Conservation (phyloP, 192 early-diverging fungal genomes). For the Rhizophlyctis rosea region DNA sequence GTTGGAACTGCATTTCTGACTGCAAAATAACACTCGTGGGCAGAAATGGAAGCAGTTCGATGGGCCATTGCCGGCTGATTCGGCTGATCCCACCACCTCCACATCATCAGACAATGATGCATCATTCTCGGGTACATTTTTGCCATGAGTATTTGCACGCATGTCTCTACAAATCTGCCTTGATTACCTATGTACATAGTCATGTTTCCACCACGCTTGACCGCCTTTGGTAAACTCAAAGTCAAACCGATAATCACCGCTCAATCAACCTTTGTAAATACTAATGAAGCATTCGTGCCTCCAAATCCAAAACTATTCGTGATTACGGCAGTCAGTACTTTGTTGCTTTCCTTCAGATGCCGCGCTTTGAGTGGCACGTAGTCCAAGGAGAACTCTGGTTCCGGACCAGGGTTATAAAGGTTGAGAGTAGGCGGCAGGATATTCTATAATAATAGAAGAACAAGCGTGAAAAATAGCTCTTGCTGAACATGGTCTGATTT, state of each 20-base stretch:
- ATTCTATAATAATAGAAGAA: constrained; percentile 43
- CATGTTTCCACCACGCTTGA: no score
- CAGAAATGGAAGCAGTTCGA: not conserved
- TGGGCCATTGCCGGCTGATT: not conserved
- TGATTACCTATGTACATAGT: no score
- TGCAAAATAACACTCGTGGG: no score
- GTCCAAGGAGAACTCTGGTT: constrained; percentile 70
- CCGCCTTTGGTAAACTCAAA: no score
- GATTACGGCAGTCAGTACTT: constrained; percentile 61
- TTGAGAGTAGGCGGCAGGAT: constrained; percentile 85
- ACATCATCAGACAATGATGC: no score
- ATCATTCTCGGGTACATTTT: no score
- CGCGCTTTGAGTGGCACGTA: constrained; percentile 76
- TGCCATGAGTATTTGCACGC: no score
- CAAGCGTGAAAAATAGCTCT: not conserved
- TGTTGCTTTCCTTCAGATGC: constrained; percentile 32
- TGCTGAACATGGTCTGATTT: not conserved
- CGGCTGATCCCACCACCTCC: no score
- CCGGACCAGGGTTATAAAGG: constrained; percentile 45
- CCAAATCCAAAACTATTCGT: constrained; percentile 95
- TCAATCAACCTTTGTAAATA: constrained; percentile 33
- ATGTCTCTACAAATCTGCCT: no score
- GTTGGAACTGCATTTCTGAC: not conserved
- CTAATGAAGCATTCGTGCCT: constrained; percentile 44
- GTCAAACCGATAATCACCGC: no score